phyloP scores from a whole-genome alignment of 345 rosid species.

The Carallia brachiata region DNA sequence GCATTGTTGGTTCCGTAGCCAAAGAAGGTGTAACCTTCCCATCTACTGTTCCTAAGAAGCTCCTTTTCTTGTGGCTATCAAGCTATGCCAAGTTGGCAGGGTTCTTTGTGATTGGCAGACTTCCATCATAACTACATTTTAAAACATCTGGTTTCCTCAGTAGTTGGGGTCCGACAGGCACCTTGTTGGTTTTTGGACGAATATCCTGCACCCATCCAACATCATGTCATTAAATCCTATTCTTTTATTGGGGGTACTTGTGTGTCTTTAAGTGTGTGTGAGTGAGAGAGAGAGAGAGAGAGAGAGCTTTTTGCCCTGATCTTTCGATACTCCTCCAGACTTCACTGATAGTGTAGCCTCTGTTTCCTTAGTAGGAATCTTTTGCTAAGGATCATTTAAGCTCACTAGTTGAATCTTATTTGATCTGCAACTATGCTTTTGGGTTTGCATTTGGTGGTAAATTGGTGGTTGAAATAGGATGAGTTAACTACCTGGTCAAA shows the following conservation, averaged over 20 bases:
- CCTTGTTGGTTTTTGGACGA: conserved; percentile 58
- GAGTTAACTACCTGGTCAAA: conserved; percentile 68
- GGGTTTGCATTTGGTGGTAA: not conserved
- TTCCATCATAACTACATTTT: conserved; percentile 71
- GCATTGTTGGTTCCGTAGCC: not conserved
- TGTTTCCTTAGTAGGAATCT: not conserved
- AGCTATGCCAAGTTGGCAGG: conserved; percentile 41
- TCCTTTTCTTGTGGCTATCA: not conserved
- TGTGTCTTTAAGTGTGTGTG: no score
- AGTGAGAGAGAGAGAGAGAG: not conserved
- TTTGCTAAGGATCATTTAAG: not conserved
- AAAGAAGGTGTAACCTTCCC: not conserved
- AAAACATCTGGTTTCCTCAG: conserved; percentile 68
- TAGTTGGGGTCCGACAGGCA: conserved; percentile 57
- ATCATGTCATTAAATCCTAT: not conserved
- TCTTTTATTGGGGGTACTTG: no score
- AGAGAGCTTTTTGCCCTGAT: no score
- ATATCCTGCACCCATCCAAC: conserved; percentile 53
- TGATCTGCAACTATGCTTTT: not conserved
- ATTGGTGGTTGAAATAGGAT: not conserved
- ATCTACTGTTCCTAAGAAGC: not conserved
- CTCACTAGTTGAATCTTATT: not conserved
- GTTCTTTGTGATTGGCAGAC: conserved; percentile 64
- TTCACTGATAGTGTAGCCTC: no score
- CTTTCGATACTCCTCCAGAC: no score